Conservation (phyloP, 495 filamentous ascomycete genomes). For the Pyrenula aspistea region DNA sequence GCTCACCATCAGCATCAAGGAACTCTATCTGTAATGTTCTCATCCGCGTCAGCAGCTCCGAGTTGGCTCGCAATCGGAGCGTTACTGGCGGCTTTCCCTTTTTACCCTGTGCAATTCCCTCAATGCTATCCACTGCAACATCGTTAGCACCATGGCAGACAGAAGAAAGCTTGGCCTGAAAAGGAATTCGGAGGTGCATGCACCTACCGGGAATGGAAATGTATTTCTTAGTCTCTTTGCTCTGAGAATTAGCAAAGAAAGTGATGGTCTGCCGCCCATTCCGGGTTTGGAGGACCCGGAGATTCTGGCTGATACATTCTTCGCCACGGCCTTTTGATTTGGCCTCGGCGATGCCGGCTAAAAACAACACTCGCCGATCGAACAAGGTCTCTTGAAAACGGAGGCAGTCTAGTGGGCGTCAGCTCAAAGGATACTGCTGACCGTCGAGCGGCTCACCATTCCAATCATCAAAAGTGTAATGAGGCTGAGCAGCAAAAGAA, state of each 20-base stretch:
- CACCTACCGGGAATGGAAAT: conserved; percentile 30
- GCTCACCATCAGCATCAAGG: conserved; percentile 30
- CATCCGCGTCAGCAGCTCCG: conserved; percentile 30
- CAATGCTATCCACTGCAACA: conserved; percentile 27
- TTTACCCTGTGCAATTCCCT: conserved; percentile 24
- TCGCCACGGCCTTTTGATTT: conserved; percentile 36
- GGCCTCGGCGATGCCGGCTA: conserved; percentile 32
- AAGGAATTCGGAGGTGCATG: background rate
- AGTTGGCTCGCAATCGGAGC: conserved; percentile 29
- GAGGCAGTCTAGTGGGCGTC: conserved; percentile 19
- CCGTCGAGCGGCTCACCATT: conserved; percentile 15
- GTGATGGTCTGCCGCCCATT: conserved; percentile 27
- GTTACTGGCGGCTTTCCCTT: conserved; percentile 27
- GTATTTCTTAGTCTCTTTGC: conserved; percentile 28
- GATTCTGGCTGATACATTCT: conserved; percentile 37
- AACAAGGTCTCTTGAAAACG: conserved; percentile 33
- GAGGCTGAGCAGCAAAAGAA: conserved; percentile 29
- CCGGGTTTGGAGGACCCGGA: conserved; percentile 26
- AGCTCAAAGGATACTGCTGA: conserved; percentile 2
- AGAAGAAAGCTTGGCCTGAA: no score
- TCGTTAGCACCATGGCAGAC: conserved; percentile 2
- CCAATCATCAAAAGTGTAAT: conserved; percentile 34
- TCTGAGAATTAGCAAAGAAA: conserved; percentile 34
- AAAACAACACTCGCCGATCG: conserved; percentile 26
- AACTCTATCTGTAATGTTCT: conserved; percentile 27